These are phyloP conservation scores for Seiridium cupressi DNA, from an alignment of 2,329 filamentous ascomycete species.

Conservation along the genomic window DNA sequence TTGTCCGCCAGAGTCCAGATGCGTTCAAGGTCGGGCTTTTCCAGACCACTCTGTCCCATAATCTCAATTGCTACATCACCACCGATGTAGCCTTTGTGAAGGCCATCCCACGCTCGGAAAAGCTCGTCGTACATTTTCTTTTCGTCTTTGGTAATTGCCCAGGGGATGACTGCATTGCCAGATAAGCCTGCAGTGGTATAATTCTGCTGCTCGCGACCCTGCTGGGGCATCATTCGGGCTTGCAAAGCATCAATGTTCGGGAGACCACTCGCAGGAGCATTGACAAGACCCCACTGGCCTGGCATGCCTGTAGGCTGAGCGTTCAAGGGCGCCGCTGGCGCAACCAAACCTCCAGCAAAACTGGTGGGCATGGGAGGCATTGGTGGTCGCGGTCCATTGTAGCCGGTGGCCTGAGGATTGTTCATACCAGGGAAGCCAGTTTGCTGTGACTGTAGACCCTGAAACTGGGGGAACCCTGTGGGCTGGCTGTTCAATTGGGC, in stretches of 20 bases:
- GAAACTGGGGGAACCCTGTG: constrained; percentile 56
- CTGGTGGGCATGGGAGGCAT: constrained; percentile 78
- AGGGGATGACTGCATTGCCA: constrained; percentile 93
- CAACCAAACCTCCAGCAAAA: constrained; percentile 64
- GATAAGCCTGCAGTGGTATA: constrained; percentile 86
- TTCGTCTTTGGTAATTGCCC: constrained; percentile 98
- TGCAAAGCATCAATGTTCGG: constrained; percentile 93
- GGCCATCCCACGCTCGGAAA: constrained; percentile 95
- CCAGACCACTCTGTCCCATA: constrained; percentile 91
- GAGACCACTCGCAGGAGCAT: constrained; percentile 82
- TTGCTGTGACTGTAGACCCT: constrained; percentile 63
- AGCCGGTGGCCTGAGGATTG: constrained; percentile 75
- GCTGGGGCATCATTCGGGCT: constrained; percentile 95
- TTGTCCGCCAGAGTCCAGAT: constrained; percentile 95
- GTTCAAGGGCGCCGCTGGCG: constrained; percentile 63
- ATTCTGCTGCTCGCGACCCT: constrained; percentile 77
- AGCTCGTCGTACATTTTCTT: constrained; percentile 95
- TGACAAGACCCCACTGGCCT: constrained; percentile 98
- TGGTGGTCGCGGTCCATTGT: constrained; percentile 75
- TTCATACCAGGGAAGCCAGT: constrained; percentile 66
- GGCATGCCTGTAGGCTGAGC: constrained; percentile 92
- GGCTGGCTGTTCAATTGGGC: constrained; percentile 49
- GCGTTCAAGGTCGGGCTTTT: constrained; percentile 84
- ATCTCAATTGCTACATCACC: constrained; percentile 95
- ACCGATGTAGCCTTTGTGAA: constrained; percentile 87